phyloP scores from a whole-genome alignment of 495 filamentous ascomycete genomes.

The Cudoniella acicularis region DNA sequence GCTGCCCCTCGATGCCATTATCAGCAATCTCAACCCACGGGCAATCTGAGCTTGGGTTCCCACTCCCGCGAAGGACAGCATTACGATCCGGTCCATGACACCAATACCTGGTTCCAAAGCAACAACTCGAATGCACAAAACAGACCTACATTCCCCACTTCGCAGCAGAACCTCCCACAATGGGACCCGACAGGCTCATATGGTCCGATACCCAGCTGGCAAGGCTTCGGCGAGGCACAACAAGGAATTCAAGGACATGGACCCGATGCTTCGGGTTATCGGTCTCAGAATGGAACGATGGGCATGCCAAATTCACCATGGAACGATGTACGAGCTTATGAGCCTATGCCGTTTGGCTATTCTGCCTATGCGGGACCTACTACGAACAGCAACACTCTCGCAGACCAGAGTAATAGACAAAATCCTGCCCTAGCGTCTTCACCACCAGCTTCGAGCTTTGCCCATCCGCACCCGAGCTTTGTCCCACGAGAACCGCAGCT shows the following conservation, averaged over 20 bases:
- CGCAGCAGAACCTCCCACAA: conserved; percentile 1
- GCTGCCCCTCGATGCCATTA: conserved; percentile 12
- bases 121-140: background rate
- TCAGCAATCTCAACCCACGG: conserved; percentile 8
- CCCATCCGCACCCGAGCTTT: background rate
- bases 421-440: background rate
- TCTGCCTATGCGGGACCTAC: background rate
- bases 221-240: conserved; percentile 5
- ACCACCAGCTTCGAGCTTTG: background rate
- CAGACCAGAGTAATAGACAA: background rate
- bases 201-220: conserved; percentile 9
- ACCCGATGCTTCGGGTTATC: background rate
- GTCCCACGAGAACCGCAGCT: background rate
- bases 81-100: conserved; percentile 24
- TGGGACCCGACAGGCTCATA: conserved; percentile 11
- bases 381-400: background rate
- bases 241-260: background rate
- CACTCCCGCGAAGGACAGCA: conserved; percentile 16
- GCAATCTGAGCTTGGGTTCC: conserved; percentile 6
- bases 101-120: conserved; percentile 11
- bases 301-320: conserved; percentile 8
- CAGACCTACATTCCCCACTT: conserved; percentile 2
- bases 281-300: background rate
- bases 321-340: conserved; percentile 12
- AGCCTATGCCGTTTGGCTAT: conserved; percentile 10